A percentile compares a stretch with the other conserved stretches of the same genome.
phyloP scores from a whole-genome alignment of 2,329 filamentous ascomycete species.

The Periconia sp. region DNA sequence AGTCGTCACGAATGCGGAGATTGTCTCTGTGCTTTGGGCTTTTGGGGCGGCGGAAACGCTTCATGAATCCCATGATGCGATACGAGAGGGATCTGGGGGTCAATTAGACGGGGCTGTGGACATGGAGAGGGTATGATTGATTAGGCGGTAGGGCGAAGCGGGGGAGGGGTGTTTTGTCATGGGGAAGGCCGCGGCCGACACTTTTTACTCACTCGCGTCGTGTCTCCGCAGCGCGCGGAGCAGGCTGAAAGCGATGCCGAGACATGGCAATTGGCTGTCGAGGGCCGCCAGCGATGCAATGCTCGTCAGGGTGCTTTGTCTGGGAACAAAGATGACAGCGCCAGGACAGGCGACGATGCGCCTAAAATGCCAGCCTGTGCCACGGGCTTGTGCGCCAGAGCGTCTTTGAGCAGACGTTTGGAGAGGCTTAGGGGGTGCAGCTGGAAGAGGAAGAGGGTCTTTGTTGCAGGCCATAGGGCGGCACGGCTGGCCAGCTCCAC shows the following conservation, averaged over 20 bases:
- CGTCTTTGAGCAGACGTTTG: no score
- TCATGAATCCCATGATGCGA: slow-evolving; percentile 57
- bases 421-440: no score
- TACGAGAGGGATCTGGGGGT: slow-evolving; percentile 27
- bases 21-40: slow-evolving; percentile 49
- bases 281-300: no score
- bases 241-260: slow-evolving; percentile 31
- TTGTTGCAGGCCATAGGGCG: no score
- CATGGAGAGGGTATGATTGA: slow-evolving; percentile 14
- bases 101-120: slow-evolving; percentile 21
- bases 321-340: slow-evolving; percentile 3
- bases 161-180: slow-evolving; percentile 16
- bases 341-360: slow-evolving; percentile 1
- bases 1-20: slow-evolving; percentile 27
- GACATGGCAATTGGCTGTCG: slow-evolving; percentile 25
- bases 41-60: slow-evolving; percentile 54
- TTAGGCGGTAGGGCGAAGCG: slow-evolving; percentile 6
- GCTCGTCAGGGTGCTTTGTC: no score
- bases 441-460: no score
- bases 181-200: slow-evolving; percentile 8
- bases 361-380: no score
- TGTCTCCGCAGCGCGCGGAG: slow-evolving; percentile 30
- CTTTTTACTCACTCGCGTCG: slow-evolving; percentile 30
- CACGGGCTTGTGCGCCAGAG: slow-evolving; percentile 4
- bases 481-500: no score